Conservation (phyloP, 805 yeast species). For the Monosporozyma solicola region DNA sequence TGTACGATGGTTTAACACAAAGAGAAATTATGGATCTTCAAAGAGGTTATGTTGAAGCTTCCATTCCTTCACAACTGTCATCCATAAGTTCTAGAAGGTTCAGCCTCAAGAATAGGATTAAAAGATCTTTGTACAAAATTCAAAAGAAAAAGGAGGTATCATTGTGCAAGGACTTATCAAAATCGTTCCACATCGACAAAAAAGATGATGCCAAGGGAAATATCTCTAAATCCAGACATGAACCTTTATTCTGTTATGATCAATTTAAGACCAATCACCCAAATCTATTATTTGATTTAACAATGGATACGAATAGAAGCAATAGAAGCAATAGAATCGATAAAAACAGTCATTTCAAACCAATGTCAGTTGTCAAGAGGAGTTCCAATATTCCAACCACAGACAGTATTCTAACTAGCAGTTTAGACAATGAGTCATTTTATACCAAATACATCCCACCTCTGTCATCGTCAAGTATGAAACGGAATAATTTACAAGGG, state of each 20-base stretch:
- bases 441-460: neutral
- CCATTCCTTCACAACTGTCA: neutral
- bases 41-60: neutral
- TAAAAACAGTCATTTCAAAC: neutral
- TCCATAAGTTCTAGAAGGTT: neutral
- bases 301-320: conserved; percentile 7
- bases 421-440: neutral
- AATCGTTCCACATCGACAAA: neutral
- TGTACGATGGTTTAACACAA: neutral
- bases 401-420: neutral
- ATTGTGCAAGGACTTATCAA: neutral
- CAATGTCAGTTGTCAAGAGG: neutral
- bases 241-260: conserved; percentile 8
- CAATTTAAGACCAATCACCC: conserved; percentile 12
- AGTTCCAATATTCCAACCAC: neutral
- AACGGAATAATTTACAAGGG: neutral
- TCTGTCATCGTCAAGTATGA: neutral
- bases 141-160: neutral
- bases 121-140: neutral
- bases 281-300: conserved; percentile 12
- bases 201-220: neutral
- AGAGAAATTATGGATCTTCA: neutral
- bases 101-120: neutral
- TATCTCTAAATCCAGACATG: neutral
- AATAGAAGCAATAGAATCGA: neutral